A percentile compares a stretch with the other conserved stretches of the same genome.
Conservation (phyloP, 2,329 filamentous ascomycete genomes). For the Pyrenophora tritici-repentis region DNA sequence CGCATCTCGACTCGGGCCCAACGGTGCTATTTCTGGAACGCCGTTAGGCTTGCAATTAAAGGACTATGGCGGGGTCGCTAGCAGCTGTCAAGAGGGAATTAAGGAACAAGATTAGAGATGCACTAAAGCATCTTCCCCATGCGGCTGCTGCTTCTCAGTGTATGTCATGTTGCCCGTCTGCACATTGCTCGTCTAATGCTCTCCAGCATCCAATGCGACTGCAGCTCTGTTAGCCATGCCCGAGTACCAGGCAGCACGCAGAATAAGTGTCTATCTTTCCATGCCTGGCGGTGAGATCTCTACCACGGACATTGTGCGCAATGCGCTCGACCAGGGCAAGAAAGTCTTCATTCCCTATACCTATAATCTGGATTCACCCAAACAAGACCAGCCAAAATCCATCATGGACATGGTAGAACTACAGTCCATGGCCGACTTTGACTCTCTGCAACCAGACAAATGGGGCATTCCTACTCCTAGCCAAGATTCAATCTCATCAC, state of each 20-base stretch:
- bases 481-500: conserved; percentile 64
- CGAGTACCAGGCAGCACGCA: conserved; percentile 75
- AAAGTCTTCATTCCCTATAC: conserved; percentile 91
- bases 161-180: conserved; percentile 52
- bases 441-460: conserved; percentile 73
- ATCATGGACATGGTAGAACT: conserved; percentile 97
- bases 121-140: conserved; percentile 64
- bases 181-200: conserved; percentile 17
- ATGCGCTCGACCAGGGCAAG: conserved; percentile 79
- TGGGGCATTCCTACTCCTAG: conserved; percentile 95
- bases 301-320: conserved; percentile 78
- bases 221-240: conserved; percentile 67
- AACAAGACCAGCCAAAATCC: conserved; percentile 58
- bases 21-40: conserved; percentile 15
- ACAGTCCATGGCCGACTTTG: conserved; percentile 74
- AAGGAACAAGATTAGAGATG: conserved; percentile 70
- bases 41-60: conserved; percentile 15
- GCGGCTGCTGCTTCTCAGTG: conserved; percentile 72
- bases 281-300: conserved; percentile 90
- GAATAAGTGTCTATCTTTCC: conserved; percentile 86
- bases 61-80: conserved; percentile 55
- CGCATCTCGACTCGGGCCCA: background rate
- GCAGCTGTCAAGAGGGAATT: conserved; percentile 76
- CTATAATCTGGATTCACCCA: conserved; percentile 60
- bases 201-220: conserved; percentile 67